These are phyloP conservation scores for Epichloe festucae DNA, from an alignment of 2,329 filamentous ascomycete species.

Conservation along the genomic window DNA sequence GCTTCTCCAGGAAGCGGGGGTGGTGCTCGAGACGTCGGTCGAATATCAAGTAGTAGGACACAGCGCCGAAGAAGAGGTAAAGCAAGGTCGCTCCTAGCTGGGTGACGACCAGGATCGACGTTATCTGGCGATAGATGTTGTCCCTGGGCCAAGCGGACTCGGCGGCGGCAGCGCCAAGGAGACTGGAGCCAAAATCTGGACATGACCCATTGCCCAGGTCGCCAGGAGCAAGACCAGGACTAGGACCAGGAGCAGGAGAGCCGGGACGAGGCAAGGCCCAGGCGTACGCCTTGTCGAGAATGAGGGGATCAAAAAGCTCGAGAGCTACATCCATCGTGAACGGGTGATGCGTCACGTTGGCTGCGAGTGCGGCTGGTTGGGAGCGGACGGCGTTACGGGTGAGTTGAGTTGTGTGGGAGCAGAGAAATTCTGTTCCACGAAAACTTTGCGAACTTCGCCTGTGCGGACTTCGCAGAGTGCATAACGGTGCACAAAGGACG, in stretches of 20 bases:
- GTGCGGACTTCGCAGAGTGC: no score
- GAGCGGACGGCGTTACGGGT: neutral
- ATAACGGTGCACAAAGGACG: no score
- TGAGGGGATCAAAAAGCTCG: constrained; percentile 27
- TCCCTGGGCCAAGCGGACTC: constrained; percentile 25
- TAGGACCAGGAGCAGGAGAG: no score
- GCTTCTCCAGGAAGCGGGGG: constrained; percentile 34
- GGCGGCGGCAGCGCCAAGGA: neutral
- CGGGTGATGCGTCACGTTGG: neutral
- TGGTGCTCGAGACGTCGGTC: constrained; percentile 32
- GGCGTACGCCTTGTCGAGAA: constrained; percentile 28
- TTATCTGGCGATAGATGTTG: constrained; percentile 26
- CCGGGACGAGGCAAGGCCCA: constrained; percentile 20
- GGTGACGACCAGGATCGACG: constrained; percentile 25
- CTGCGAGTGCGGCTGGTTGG: neutral
- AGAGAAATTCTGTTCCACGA: no score
- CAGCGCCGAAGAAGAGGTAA: constrained; percentile 55
- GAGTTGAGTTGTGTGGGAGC: neutral
- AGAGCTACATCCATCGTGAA: constrained; percentile 25
- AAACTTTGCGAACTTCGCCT: no score
- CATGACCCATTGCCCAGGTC: constrained; percentile 6
- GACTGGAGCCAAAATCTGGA: constrained; percentile 5
- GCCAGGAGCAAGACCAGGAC: neutral
- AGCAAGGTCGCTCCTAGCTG: constrained; percentile 23
- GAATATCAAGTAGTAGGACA: constrained; percentile 60